Evolutionary conservation across 2,329 filamentous ascomycete genomes (phyloP), one percentile per base, ranked within the genome.

Genomic region (Tolypocladium inflatum): DNA sequence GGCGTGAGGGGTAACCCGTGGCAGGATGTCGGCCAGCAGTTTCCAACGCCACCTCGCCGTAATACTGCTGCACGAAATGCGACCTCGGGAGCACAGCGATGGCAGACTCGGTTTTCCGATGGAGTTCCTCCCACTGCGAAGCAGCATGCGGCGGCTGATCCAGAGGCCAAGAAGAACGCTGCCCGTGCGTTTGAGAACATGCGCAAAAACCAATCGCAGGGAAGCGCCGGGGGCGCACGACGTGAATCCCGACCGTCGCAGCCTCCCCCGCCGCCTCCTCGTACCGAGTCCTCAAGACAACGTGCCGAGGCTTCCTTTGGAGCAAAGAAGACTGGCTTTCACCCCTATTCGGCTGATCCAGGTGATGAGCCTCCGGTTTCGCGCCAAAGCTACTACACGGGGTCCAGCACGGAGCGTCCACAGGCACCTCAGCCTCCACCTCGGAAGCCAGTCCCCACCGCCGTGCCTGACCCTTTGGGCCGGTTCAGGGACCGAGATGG

Each of bases 1-100:
- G 81, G 81, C 11, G 79, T 83, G 38, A 77, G 70, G 61, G 82
- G 82, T 17, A 85, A 85, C 63, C 82, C 82, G 1, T 85, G 80
- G 78, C 70, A 76, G 57, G 74, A 81, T 64, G 76, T 74, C 6
- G 72, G 71, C 42, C 72, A 76, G 30, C 73, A 79, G 55, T 85
- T 76, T 60, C 80, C 79, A 17, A 73, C 77, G 13, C 82, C 81
- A 26, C 79, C 79, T 26, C 71, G 74, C 13, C 73, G 76, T 7
- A 72, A 70, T 30, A 65, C 71, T 15, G 62, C 72, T 43, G 56
- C 66, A 60, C 64, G 63, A 58, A 61, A 64, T 52, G 37, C 66
- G 39, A 62, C 71, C 9, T 73, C 76, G 1, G 77, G 77, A 3
- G 76, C 77, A 4, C 71, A 77, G 37, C 72, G 77, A 66, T 80